These are phyloP conservation scores for Podospora didyma DNA, from an alignment of 495 filamentous ascomycete genomes.

Conservation along the genomic window DNA sequence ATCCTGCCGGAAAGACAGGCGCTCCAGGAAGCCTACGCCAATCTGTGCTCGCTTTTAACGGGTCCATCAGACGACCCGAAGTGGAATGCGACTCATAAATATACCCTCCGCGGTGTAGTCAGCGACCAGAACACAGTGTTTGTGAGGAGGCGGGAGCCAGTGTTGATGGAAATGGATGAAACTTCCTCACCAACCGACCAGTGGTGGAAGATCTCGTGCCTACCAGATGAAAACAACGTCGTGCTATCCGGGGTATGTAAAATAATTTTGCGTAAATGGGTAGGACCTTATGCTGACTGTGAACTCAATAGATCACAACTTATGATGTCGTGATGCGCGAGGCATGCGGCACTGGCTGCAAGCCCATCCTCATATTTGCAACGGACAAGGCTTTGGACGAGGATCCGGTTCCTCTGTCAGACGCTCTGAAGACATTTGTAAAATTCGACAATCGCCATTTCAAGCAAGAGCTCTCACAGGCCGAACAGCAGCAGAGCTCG, in stretches of 20 bases:
- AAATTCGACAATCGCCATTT: conserved; percentile 42
- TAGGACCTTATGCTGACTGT: conserved; percentile 11
- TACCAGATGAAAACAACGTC: conserved; percentile 19
- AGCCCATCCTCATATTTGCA: conserved; percentile 41
- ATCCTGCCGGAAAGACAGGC: conserved; percentile 13
- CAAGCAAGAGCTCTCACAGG: conserved; percentile 37
- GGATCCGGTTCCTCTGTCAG: conserved; percentile 29
- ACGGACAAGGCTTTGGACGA: conserved; percentile 35
- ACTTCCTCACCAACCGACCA: conserved; percentile 23
- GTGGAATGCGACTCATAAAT: conserved; percentile 36
- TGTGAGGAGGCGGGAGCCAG: conserved; percentile 28
- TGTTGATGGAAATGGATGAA: conserved; percentile 17
- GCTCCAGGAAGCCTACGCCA: conserved; percentile 12
- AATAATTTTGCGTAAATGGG: background rate
- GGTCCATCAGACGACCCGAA: conserved; percentile 26
- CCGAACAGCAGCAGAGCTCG: conserved; percentile 8
- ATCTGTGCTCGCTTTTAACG: conserved; percentile 30
- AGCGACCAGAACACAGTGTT: conserved; percentile 31
- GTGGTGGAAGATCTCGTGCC: conserved; percentile 41
- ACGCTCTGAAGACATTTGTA: conserved; percentile 40
- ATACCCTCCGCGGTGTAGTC: conserved; percentile 39
- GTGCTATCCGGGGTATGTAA: conserved; percentile 33
- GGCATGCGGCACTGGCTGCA: conserved; percentile 26
- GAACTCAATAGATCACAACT: conserved; percentile 18
- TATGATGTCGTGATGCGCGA: conserved; percentile 31